These are phyloP conservation scores for Aurifilum marmelostoma DNA, from an alignment of 2,329 filamentous ascomycete genomes.

Conservation along the genomic window DNA sequence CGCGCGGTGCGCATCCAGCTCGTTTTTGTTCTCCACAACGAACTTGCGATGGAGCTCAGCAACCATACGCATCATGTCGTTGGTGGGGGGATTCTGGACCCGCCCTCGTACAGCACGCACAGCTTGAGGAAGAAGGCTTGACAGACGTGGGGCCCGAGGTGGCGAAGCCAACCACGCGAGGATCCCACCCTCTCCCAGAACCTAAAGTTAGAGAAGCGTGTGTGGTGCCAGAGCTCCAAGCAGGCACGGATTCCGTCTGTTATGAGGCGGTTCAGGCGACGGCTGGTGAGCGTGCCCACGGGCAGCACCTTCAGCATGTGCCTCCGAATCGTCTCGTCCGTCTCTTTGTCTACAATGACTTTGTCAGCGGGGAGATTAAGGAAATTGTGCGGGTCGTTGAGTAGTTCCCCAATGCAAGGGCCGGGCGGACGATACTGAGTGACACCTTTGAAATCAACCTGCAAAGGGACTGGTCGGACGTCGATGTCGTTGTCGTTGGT, in stretches of 20 bases:
- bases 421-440: neutral
- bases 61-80: neutral
- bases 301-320: slow-evolving; percentile 11
- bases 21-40: neutral
- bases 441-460: neutral
- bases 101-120: slow-evolving; percentile 10
- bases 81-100: slow-evolving; percentile 7
- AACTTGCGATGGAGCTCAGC: slow-evolving; percentile 4
- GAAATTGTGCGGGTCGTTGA: neutral
- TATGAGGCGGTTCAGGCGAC: neutral
- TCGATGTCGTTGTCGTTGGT: neutral
- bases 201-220: neutral
- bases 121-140: slow-evolving; percentile 24
- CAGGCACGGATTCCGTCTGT: neutral
- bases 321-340: slow-evolving; percentile 2
- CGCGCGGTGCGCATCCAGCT: slow-evolving; percentile 5
- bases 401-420: slow-evolving; percentile 6
- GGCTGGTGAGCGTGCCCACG: neutral
- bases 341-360: slow-evolving; percentile 9
- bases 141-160: neutral
- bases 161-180: neutral
- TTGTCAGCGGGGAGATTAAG: neutral
- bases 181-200: slow-evolving; percentile 15
- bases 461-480: neutral
- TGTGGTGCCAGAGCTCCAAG: neutral